A percentile compares a stretch with the other conserved stretches of the same genome.
Conservation (phyloP, 2,329 filamentous ascomycete species). For the Diaporthe sp. region DNA sequence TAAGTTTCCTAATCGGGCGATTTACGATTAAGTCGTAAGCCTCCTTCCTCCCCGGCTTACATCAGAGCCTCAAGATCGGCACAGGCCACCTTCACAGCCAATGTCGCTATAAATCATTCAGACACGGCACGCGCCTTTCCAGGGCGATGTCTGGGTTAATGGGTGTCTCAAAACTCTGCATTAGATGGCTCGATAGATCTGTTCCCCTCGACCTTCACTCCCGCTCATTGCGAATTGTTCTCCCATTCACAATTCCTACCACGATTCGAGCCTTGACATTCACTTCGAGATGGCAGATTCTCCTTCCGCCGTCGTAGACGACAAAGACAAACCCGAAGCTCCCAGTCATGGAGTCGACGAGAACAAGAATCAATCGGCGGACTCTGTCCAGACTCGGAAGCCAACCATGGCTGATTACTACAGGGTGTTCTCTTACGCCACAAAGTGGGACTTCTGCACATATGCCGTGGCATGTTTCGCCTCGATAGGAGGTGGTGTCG, state of each 20-base stretch:
- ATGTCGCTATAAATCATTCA: neutral
- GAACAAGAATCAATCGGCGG: neutral
- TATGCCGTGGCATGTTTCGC: slow-evolving; percentile 60
- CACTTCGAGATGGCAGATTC: neutral
- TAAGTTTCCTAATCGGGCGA: slow-evolving; percentile 25
- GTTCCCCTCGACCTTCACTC: neutral
- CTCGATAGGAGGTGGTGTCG: slow-evolving; percentile 65
- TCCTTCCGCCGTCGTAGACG: neutral
- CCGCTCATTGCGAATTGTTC: neutral
- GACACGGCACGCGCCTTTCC: neutral
- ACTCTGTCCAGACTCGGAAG: neutral
- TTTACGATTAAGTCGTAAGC: neutral
- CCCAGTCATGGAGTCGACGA: neutral
- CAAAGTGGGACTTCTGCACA: slow-evolving; percentile 62
- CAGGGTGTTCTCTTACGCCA: slow-evolving; percentile 67
- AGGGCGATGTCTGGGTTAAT: neutral
- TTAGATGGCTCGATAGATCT: neutral
- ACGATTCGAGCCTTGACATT: neutral
- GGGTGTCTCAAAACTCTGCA: neutral
- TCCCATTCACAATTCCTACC: neutral
- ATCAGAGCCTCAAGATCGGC: slow-evolving; percentile 6
- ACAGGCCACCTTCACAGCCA: neutral
- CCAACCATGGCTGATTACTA: slow-evolving; percentile 51
- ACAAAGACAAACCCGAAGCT: neutral
- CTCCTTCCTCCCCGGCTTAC: slow-evolving; percentile 10